phyloP scores from a whole-genome alignment of 2,329 filamentous ascomycete genomes.

The Microcera coccophila region DNA sequence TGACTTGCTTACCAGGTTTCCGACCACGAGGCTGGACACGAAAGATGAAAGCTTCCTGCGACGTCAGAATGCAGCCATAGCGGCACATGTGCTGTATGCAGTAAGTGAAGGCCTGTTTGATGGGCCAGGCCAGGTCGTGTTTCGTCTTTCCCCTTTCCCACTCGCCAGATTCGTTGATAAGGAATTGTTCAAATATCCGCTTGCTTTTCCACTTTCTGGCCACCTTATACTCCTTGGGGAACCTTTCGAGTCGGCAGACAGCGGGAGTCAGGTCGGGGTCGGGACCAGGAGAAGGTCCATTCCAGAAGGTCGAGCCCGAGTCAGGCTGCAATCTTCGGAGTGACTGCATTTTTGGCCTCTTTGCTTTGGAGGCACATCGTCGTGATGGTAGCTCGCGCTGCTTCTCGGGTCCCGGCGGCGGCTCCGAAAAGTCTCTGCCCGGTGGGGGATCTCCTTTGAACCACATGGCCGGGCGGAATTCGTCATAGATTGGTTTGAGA shows the following conservation, averaged over 20 bases:
- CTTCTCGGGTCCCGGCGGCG: background rate
- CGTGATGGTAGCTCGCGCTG: background rate
- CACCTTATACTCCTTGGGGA: slow-evolving; percentile 15
- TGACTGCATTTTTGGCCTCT: background rate
- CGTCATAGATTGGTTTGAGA: slow-evolving; percentile 6
- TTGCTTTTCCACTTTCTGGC: slow-evolving; percentile 14
- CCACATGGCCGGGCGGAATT: slow-evolving; percentile 11
- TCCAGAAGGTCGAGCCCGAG: slow-evolving; percentile 3
- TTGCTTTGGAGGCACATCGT: background rate
- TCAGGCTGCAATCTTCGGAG: slow-evolving; percentile 4
- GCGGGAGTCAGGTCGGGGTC: background rate
- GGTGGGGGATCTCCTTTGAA: slow-evolving; percentile 3
- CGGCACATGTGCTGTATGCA: slow-evolving; percentile 14
- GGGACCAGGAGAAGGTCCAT: background rate
- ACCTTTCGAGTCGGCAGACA: slow-evolving; percentile 4
- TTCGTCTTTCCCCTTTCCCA: background rate
- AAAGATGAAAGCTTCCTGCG: slow-evolving; percentile 15
- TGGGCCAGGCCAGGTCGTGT: slow-evolving; percentile 7
- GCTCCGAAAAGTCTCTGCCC: slow-evolving; percentile 1
- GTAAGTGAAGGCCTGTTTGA: slow-evolving; percentile 15
- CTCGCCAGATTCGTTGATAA: slow-evolving; percentile 9
- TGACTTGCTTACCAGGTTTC: background rate
- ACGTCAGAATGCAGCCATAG: slow-evolving; percentile 16
- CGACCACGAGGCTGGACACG: slow-evolving; percentile 1
- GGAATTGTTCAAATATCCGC: background rate